Percentiles rank a stretch among this genome's conserved stretches.
Evolutionary conservation across 1,284 basidiomycete genomes (phyloP).

Genomic region (Earliella scabrosa): DNA sequence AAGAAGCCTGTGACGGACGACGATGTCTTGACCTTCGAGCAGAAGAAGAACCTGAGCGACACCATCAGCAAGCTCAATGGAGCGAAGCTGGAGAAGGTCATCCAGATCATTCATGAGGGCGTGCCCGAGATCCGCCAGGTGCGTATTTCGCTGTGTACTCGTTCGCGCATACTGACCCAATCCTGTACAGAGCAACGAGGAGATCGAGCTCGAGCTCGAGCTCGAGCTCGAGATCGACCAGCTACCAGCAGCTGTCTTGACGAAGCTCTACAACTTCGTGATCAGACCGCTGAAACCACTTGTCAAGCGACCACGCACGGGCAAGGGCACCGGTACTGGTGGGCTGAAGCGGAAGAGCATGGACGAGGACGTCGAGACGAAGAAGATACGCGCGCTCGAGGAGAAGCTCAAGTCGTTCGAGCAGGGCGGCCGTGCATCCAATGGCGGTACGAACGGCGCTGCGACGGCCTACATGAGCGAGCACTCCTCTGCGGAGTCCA

Average conservation of each 20-base stretch:
- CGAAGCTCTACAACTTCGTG: slow-evolving; percentile 94
- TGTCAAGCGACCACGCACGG: slow-evolving; percentile 67
- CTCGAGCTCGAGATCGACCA: slow-evolving; percentile 95
- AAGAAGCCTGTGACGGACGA: slow-evolving; percentile 58
- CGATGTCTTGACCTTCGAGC: slow-evolving; percentile 82
- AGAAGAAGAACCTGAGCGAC: slow-evolving; percentile 96
- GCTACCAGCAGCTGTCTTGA: slow-evolving; percentile 82
- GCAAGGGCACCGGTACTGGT: slow-evolving; percentile 82
- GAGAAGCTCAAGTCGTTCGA: slow-evolving; percentile 81
- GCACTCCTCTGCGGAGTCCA: slow-evolving; percentile 72
- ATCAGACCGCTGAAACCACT: slow-evolving; percentile 70
- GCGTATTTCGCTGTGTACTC: too few species aligned
- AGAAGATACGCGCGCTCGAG: slow-evolving; percentile 89
- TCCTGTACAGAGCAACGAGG: slow-evolving; percentile 80
- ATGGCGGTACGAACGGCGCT: slow-evolving; percentile 36
- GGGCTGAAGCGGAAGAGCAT: slow-evolving; percentile 90
- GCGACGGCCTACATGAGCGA: slow-evolving; percentile 62
- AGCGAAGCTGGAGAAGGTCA: slow-evolving; percentile 80
- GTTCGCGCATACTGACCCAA: slow-evolving; percentile 11
- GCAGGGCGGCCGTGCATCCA: slow-evolving; percentile 46
- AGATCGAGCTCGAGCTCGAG: too few species aligned
- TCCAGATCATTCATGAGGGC: slow-evolving; percentile 90
- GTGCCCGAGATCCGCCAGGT: slow-evolving; percentile 89
- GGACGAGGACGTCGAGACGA: slow-evolving; percentile 88
- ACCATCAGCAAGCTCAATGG: slow-evolving; percentile 85